Evolutionary conservation across 2,329 filamentous ascomycete species (phyloP), one percentile per base, ranked within the genome.

Genomic region (Fusarium haematococcum): DNA sequence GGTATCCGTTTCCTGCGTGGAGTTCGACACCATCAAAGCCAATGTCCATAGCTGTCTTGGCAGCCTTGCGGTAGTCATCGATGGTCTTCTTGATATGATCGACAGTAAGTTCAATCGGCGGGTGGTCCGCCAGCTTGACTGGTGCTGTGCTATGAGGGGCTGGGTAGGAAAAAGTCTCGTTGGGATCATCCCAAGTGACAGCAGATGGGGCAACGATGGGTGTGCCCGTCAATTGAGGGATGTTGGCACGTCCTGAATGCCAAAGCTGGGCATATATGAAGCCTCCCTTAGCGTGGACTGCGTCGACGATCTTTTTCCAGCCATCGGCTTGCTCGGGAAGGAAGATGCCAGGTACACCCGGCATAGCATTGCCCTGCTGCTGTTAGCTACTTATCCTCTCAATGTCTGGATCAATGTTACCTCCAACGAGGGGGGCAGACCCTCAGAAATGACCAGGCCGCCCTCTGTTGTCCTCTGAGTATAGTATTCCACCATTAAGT

Each of bases 231-330:
- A 81, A 67, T 1, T 83, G 81, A 0, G 80, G 71, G 75, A 88
- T 71, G 5, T 83, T 84, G 25, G 79, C 79, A 0, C 85, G 83
- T 0, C 85, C 85, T 0, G 84, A 81, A 14, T 81, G 80, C 83
- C 84, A 93, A 0, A 93, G 84, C 80, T 93, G 92, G n/a, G 86
- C 79, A 80, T 87, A 92, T 69, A 92, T 90, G 76, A 85, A 88
- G 43, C 85, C 86, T 48, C 89, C 89, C 73, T 90, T 89, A 32
- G 85, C 85, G 81, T 93, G 92, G 2, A 93, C 90, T 2, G 87
- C 88, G 57, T 89, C 86, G 2, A 88, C 90, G 32, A 93, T 83
- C 65, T 85, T 83, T 16, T 86, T 88, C 91, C 91, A 93, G 0
- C 85, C 88, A 1, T 84, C 84, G 54, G 89, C 84, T 73, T 92